Evolutionary conservation across 2,329 filamentous ascomycete species (phyloP), one percentile per base, ranked within the genome.

Genomic region (Ophiostoma pallidulum): DNA sequence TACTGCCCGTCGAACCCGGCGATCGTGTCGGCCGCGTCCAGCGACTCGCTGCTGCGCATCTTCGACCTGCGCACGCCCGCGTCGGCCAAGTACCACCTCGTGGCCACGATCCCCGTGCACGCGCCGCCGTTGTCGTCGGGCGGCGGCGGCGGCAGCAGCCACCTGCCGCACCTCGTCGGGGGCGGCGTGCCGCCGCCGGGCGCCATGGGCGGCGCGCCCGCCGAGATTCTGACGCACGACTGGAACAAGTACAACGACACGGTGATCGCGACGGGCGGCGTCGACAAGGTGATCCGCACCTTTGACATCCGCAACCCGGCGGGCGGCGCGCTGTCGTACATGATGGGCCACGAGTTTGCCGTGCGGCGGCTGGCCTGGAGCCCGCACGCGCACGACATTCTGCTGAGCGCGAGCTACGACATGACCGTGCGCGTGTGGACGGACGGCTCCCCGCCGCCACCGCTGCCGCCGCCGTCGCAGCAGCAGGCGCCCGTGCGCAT

Each of bases 231-330:
- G 28, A 95, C 90, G 0, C 92, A 97, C 66, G 92, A 98, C 65
- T 98, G 92, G 92, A 98, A 98, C 70, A 98, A 98, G 66, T 98
- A 98, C 67, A 78, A 85, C 33, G 80, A 89, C 55, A 84, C 81
- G 0, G 73, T 96, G 22, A 71, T 98, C 47, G 92, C 92, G 0
- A 88, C 88, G 0, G 92, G 80, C 1, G 91, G 92, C 47, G 92
- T 97, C 4, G 92, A 98, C 64, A 78, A 86, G 46, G 69, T 84
- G 16, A 82, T 98, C 51, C 81, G 92, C 41, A 92, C 86, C 0
- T 97, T 97, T 59, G 92, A 98, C 64, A 82, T 96, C 39, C 76
- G 92, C 37, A 84, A 80, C 58, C 84, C 87, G 1, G 68, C 73
- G 5, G 78, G 74, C 5, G 88, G 88, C 0, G 87, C 91, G 0